Evolutionary conservation across 805 yeast genomes (phyloP).

Genomic region (Spathaspora passalidarum): DNA sequence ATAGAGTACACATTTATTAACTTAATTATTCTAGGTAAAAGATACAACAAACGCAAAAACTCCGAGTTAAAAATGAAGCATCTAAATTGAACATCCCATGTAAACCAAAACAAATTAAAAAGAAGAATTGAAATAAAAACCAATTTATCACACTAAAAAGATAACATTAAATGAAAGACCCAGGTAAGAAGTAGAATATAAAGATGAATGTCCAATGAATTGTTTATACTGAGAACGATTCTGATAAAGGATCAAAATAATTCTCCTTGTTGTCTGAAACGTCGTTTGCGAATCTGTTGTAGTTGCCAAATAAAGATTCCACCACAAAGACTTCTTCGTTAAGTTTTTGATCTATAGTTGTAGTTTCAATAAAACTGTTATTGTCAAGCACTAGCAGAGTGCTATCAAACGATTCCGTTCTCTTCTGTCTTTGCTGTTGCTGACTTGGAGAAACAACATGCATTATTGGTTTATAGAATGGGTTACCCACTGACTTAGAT

Average conservation of each 20-base stretch:
- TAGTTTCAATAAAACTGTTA: neutral
- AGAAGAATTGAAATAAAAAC: neutral
- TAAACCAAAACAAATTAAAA: neutral
- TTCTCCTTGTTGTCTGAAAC: neutral
- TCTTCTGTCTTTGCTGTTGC: neutral
- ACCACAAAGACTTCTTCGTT: neutral
- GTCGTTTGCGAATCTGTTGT: neutral
- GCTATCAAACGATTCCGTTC: neutral
- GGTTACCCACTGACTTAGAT: slow-evolving; percentile 12
- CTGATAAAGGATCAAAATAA: slow-evolving; percentile 7
- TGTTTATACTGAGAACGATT: slow-evolving; percentile 1
- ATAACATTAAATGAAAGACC: neutral
- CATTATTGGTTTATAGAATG: slow-evolving; percentile 14
- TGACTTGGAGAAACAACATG: neutral
- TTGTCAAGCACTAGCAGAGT: neutral
- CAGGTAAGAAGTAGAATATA: neutral
- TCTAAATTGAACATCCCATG: neutral
- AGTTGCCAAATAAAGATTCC: slow-evolving; percentile 2
- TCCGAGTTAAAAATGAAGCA: neutral
- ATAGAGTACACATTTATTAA: neutral
- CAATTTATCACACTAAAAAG: neutral
- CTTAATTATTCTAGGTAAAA: neutral
- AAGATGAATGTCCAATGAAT: neutral
- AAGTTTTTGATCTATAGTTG: neutral
- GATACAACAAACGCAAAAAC: neutral